Conservation (phyloP, 345 rosid genomes). For the Arabidopsis suecica region DNA sequence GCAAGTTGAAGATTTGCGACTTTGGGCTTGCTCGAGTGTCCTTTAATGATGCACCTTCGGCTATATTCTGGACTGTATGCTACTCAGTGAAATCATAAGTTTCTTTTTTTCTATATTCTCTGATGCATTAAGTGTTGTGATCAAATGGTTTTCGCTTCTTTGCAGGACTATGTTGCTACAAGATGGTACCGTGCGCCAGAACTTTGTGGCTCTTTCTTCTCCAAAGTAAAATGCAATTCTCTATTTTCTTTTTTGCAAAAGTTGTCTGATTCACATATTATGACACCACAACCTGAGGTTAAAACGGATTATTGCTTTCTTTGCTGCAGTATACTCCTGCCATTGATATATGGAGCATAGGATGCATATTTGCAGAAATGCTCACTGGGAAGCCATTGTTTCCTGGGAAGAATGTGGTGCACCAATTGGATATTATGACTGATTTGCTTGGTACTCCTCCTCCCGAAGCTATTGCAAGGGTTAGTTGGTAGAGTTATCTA, state of each 20-base stretch:
- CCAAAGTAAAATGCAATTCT: constrained; percentile 64
- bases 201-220: constrained; percentile 97
- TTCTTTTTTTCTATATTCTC: not conserved
- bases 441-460: constrained; percentile 97
- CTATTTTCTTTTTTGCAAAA: not conserved
- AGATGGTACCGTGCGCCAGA: constrained; percentile 99
- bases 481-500: constrained; percentile 46
- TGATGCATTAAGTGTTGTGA: not conserved
- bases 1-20: constrained; percentile 98
- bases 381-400: constrained; percentile 91
- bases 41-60: constrained; percentile 97
- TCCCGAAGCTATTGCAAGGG: constrained; percentile 79
- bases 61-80: constrained; percentile 98
- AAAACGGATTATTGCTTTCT: not conserved
- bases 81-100: constrained; percentile 39
- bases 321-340: constrained; percentile 87
- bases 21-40: constrained; percentile 99
- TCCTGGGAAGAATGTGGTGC: constrained; percentile 98
- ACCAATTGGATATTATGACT: constrained; percentile 96
- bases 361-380: constrained; percentile 98
- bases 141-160: constrained; percentile 22
- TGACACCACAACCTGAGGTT: not conserved
- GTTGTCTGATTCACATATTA: constrained; percentile 5
- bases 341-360: constrained; percentile 98
- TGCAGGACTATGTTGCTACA: constrained; percentile 97